Evolutionary conservation across 805 yeast species (phyloP), one percentile per base, ranked within the genome.

Genomic region (Saturnispora silvae): DNA sequence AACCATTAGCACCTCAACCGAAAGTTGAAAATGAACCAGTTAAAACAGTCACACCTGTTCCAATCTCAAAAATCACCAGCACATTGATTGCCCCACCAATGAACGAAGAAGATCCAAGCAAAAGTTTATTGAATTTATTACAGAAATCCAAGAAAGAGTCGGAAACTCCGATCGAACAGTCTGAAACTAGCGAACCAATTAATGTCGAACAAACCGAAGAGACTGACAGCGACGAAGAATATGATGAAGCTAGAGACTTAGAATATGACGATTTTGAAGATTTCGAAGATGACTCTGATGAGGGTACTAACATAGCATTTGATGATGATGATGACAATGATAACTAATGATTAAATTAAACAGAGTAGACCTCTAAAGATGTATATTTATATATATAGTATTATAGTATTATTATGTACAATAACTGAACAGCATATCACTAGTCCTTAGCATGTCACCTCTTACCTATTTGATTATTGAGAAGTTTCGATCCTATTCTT

Each of bases 401-500:
- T 11, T 30, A 18, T 30, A 30, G 19, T 20, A 30, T 14, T 25
- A 25, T 25, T 32, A 10, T 22, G 28, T 32, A 22, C 18, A 24
- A 7, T 22, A 22, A n/a, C n/a, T n/a, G n/a, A n/a, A n/a, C n/a
- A n/a, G n/a, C n/a, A n/a, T n/a, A n/a, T n/a, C n/a, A n/a, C n/a
- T n/a, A n/a, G n/a, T n/a, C n/a, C n/a, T n/a, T n/a, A n/a, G n/a
- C n/a, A n/a, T n/a, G n/a, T n/a, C n/a, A n/a, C n/a, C n/a, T n/a
- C n/a, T n/a, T n/a, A n/a, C n/a, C n/a, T n/a, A n/a, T n/a, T n/a
- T 22, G 24, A 8, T 10, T 22, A 8, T 22, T 7, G 24, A 22
- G 14, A n/a, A 31, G 20, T 22, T 37, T 37, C n/a, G 63, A 57
- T 38, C 54, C 55, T 20, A 81, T 67, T 46, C 95, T 68, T 1